Evolutionary conservation across 345 rosid genomes (phyloP), one percentile per base, ranked within the genome.

Genomic region (Mallotus nudiflorus): DNA sequence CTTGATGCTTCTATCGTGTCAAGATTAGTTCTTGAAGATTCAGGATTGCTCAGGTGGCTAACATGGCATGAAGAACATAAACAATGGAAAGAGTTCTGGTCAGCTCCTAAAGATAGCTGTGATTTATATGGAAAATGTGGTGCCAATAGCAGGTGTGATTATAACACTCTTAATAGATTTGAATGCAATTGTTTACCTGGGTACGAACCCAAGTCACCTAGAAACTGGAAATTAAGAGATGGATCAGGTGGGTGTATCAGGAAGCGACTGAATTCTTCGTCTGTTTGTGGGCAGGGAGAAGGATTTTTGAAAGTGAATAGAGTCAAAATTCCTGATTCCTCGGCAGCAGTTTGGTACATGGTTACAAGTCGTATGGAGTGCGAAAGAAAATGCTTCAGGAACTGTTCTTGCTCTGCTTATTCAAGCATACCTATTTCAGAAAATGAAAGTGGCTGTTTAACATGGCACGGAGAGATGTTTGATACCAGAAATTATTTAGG

Each of bases 391-490:
- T 73, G 77, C 60, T 1, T 19, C 40, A 59, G 40, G 24, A 56
- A 65, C 9, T 65, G 65, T 56, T 56, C 74, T 3, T 72, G 75
- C 65, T 19, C 51, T 57, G 65, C 64, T 27, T n/a, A n/a, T n/a
- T n/a, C n/a, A n/a, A n/a, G n/a, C n/a, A n/a, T n/a, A n/a, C n/a
- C n/a, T n/a, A n/a, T n/a, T n/a, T n/a, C n/a, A n/a, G n/a, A n/a
- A n/a, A n/a, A n/a, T n/a, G n/a, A n/a, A n/a, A n/a, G n/a, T 20
- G 60, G 59, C 6, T 75, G 78, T 66, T 49, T 68, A 20, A 12
- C 39, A 29, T 75, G 69, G 74, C 63, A 62, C 28, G 78, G 79
- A 6, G 71, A 75, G 1, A 59, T 75, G 37, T 16, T 76, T 37
- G 75, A 76, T 35, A 59, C 42, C 22, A 57, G 22, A 48, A 39